phyloP scores from a whole-genome alignment of 2,329 filamentous ascomycete species.

The Arthrobotrys sinensis region DNA sequence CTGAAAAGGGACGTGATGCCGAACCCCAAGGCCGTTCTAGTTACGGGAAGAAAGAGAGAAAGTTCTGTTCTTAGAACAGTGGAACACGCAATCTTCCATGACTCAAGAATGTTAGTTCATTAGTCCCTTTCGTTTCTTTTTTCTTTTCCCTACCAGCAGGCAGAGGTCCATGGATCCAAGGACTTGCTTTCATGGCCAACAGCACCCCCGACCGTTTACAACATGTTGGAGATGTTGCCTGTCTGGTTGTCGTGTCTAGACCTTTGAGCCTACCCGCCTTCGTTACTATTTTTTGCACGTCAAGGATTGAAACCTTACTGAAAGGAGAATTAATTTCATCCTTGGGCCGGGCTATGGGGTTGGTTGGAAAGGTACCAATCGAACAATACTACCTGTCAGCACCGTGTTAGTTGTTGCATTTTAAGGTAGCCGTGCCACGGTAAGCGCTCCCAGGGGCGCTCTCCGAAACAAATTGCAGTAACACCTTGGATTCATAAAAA shows the following conservation, averaged over 20 bases:
- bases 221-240: too few relatives aligned
- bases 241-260: too few relatives aligned
- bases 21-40: not conserved
- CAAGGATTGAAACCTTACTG: not conserved
- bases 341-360: not conserved
- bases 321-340: not conserved
- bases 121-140: too few relatives aligned
- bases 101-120: not conserved
- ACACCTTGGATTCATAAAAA: too few relatives aligned
- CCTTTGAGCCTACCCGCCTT: too few relatives aligned
- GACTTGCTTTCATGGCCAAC: too few relatives aligned
- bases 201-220: too few relatives aligned
- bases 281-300: not conserved
- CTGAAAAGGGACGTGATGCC: not conserved
- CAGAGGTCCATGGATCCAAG: too few relatives aligned
- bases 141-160: too few relatives aligned
- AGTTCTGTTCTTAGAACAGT: slow-evolving; percentile 41
- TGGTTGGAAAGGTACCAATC: not conserved
- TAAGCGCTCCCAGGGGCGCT: not conserved
- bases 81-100: not conserved
- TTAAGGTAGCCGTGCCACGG: not conserved
- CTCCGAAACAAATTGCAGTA: not conserved
- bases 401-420: not conserved
- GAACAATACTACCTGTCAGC: not conserved
- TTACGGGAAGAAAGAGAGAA: slow-evolving; percentile 31